Evolutionary conservation across 805 yeast genomes (phyloP), one percentile per base, ranked within the genome.

Genomic region (Candida oleophila): DNA sequence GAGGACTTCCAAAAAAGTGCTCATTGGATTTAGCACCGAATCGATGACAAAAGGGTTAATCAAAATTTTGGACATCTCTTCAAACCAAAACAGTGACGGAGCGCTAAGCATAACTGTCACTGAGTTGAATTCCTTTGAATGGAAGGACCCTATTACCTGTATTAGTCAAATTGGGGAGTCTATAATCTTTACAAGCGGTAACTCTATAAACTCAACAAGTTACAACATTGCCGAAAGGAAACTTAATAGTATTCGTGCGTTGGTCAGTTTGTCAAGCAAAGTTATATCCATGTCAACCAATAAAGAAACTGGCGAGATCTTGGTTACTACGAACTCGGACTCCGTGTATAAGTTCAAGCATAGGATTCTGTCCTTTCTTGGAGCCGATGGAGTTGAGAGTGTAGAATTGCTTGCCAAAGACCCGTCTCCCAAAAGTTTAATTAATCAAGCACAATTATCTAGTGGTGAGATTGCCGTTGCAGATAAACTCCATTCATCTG

Each of bases 401-500:
- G 47, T 55, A 16, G 38, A 38, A 41, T 59, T 54, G 7, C 34
- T 42, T 3, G 57, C 59, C 2, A 63, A 62, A 34, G 76, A 72
- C 47, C 67, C 71, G 2, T 47, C 56, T 2, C 63, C 73, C 2
- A 68, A 68, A 20, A 53, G 64, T 18, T 54, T 67, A 22, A 60
- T 66, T 7, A 71, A 66, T 44, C 70, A 62, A 30, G 55, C 66
- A 0, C 49, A 49, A 14, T 38, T 64, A 21, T 20, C 8, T 36
- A 55, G 53, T 2, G 35, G 49, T 1, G 55, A 55, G n/a, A 50
- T 65, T 1, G 52, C 66, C 8, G 64, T 65, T 0, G 67, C 69
- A 2, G 74, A 71, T 46, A 70, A 68, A 46, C 55, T 65, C 3
- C 68, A 65, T 45, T 68, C 73, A 0, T 53, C 68, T 4, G 38